These are phyloP conservation scores for Shiraia sp. DNA, from an alignment of 2,329 filamentous ascomycete species.

Conservation along the genomic window DNA sequence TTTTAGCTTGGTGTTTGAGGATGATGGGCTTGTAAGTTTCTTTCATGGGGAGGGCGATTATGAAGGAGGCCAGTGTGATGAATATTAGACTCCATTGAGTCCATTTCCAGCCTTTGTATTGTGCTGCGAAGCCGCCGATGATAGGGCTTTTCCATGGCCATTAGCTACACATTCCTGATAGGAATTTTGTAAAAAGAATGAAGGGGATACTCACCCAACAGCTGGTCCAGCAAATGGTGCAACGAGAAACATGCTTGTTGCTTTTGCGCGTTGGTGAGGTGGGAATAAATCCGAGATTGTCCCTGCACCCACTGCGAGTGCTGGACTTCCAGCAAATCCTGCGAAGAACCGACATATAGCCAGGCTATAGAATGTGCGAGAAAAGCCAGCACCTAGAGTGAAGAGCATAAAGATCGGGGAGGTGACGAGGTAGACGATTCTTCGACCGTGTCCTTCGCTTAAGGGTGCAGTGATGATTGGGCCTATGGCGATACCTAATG, in stretches of 20 bases:
- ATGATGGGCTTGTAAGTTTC: slow-evolving; percentile 62
- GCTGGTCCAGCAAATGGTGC: slow-evolving; percentile 48
- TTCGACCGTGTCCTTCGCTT: slow-evolving; percentile 62
- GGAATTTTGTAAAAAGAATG: background rate
- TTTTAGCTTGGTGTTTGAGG: slow-evolving; percentile 44
- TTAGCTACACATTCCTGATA: background rate
- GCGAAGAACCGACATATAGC: slow-evolving; percentile 69
- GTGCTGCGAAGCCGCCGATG: slow-evolving; percentile 49
- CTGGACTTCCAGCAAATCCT: slow-evolving; percentile 68
- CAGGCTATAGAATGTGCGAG: slow-evolving; percentile 55
- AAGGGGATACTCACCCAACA: slow-evolving; percentile 32
- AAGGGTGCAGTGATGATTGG: slow-evolving; percentile 63
- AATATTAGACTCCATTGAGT: slow-evolving; percentile 51
- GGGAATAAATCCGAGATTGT: slow-evolving; percentile 47
- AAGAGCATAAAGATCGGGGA: slow-evolving; percentile 59
- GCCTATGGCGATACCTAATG: slow-evolving; percentile 63
- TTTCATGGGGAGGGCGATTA: slow-evolving; percentile 48
- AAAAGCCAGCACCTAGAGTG: slow-evolving; percentile 59
- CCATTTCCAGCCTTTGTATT: slow-evolving; percentile 53
- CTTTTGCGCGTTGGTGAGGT: slow-evolving; percentile 36
- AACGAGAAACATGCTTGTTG: slow-evolving; percentile 44
- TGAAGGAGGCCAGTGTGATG: slow-evolving; percentile 43
- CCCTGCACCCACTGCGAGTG: slow-evolving; percentile 49
- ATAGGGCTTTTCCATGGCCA: slow-evolving; percentile 35
- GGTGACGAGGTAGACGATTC: slow-evolving; percentile 55